phyloP scores from a whole-genome alignment of 176 grass and related monocot genomes.

The Phoenix roebelenii region DNA sequence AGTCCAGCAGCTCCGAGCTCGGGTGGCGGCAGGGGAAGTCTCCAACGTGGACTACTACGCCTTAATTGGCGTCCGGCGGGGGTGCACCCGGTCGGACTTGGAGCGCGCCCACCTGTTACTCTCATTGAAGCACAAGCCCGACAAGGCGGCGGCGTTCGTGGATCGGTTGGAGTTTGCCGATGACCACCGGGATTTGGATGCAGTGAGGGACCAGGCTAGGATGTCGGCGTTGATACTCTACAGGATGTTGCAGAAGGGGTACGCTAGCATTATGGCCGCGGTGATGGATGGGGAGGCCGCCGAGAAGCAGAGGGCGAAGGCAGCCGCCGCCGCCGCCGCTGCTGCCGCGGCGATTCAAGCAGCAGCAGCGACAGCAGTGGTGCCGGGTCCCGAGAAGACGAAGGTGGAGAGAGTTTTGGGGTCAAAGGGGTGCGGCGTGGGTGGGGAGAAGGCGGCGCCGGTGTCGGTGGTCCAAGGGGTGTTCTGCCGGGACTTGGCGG shows the following conservation, averaged over 20 bases:
- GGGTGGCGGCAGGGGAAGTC: constrained; percentile 48
- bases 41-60: constrained; percentile 62
- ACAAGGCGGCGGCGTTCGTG: constrained; percentile 63
- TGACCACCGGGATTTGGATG: constrained; percentile 77
- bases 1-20: constrained; percentile 53
- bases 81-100: constrained; percentile 71
- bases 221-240: constrained; percentile 88
- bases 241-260: constrained; percentile 85
- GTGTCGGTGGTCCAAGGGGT: constrained; percentile 65
- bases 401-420: background rate
- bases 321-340: background rate
- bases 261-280: constrained; percentile 47
- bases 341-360: background rate
- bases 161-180: constrained; percentile 73
- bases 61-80: constrained; percentile 50
- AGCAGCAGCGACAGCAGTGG: background rate
- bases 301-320: constrained; percentile 38
- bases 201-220: constrained; percentile 64
- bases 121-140: constrained; percentile 69
- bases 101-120: constrained; percentile 74
- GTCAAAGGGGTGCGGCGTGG: background rate
- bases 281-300: constrained; percentile 43
- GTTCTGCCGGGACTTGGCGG: constrained; percentile 93
- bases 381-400: background rate
- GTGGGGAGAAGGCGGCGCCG: background rate